Conservation (phyloP, 164 flowering plant species). For the Cinnamomum chago region DNA sequence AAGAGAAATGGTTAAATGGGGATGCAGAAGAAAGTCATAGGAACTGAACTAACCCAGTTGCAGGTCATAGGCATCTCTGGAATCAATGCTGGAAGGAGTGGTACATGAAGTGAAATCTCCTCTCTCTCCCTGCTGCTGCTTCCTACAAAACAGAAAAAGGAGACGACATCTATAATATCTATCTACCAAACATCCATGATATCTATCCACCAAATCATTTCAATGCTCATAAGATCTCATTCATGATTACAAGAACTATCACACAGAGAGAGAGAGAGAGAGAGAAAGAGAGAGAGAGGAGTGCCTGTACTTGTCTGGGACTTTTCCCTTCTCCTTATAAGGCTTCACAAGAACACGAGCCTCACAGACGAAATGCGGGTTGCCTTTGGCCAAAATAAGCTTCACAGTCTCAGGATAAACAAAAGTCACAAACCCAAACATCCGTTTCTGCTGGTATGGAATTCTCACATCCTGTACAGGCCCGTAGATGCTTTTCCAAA, state of each 20-base stretch:
- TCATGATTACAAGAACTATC: not conserved
- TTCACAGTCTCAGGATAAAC: constrained; percentile 90
- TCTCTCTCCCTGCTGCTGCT: constrained; percentile 57
- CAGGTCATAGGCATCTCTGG: constrained; percentile 73
- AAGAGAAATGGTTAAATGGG: constrained; percentile 1
- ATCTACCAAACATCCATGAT: not conserved
- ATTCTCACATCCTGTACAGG: constrained; percentile 99
- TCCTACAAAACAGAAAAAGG: constrained; percentile 29
- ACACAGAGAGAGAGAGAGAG: not conserved
- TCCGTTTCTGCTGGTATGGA: constrained; percentile 95
- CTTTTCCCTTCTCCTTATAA: constrained; percentile 97
- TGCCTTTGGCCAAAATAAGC: constrained; percentile 85
- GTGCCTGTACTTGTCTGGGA: constrained; percentile 67
- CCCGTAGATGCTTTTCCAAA: constrained; percentile 66
- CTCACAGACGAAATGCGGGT: constrained; percentile 96
- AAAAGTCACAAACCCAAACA: constrained; percentile 97
- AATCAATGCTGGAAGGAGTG: constrained; percentile 65
- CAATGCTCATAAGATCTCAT: not conserved
- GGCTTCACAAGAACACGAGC: constrained; percentile 98
- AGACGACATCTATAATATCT: not conserved
- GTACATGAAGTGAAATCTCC: constrained; percentile 62
- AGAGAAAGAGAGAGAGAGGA: not conserved
- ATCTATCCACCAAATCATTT: not conserved
- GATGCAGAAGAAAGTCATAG: not conserved
- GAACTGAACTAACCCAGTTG: constrained; percentile 50